Percentiles rank a stretch among this genome's conserved stretches.
Evolutionary conservation across 1,139 yeast species (phyloP).

Genomic region (Arxiozyma bovina): DNA sequence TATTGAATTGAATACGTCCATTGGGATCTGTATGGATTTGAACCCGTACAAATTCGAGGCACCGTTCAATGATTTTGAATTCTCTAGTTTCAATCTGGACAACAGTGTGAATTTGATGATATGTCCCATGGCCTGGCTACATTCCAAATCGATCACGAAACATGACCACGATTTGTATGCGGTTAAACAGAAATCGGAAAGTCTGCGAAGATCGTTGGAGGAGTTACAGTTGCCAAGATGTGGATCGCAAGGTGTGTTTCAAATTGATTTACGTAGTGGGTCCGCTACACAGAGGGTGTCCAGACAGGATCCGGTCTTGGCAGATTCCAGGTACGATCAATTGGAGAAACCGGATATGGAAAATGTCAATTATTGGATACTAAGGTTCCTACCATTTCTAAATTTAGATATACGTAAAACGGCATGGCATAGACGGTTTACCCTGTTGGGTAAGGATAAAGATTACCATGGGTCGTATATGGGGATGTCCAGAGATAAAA

Average conservation of each 20-base stretch:
- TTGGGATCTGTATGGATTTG: constrained; percentile 94
- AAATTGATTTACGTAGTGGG: constrained; percentile 14
- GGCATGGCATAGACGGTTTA: constrained; percentile 15
- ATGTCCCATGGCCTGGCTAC: constrained; percentile 87
- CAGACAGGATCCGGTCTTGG: constrained; percentile 11
- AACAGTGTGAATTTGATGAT: constrained; percentile 49
- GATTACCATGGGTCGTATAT: constrained; percentile 31
- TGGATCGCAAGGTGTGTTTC: constrained; percentile 25
- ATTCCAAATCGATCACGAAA: constrained; percentile 36
- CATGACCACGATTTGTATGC: constrained; percentile 11
- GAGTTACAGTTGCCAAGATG: constrained; percentile 13
- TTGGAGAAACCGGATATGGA: constrained; percentile 33
- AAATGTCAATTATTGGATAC: constrained; percentile 56
- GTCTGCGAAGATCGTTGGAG: constrained; percentile 12
- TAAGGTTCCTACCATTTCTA: constrained; percentile 62
- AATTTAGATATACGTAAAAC: constrained; percentile 15
- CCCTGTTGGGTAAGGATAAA: background rate
- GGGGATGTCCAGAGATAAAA: constrained; percentile 28
- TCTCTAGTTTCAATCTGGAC: constrained; percentile 45
- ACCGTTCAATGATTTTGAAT: constrained; percentile 68
- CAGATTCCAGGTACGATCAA: constrained; percentile 16
- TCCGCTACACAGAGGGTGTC: constrained; percentile 7
- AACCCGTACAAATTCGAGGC: constrained; percentile 81
- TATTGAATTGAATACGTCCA: constrained; percentile 37
- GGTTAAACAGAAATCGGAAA: constrained; percentile 8